Base-by-base conservation (phyloP, 108 stramenopile species). In the Epithemia pelagica region DNA sequence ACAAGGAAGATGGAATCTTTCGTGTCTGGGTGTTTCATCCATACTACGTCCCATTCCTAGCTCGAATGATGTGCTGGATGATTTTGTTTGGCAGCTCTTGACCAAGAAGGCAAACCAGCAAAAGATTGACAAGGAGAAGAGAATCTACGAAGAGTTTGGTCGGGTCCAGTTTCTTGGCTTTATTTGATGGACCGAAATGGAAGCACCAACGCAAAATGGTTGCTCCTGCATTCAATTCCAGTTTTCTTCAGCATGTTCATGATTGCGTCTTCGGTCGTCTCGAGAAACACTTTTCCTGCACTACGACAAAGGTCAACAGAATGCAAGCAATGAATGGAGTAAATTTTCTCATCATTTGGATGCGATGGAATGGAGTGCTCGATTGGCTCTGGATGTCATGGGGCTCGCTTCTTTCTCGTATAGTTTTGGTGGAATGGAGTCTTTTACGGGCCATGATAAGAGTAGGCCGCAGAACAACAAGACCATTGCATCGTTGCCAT, bases 141-240 rank as follows among this genome's bases (percentile, higher is more conserved):
- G 26, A 25, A 60, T 30, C 2, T 60, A 60, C 59, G 28, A 27
- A 28, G 10, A 30, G 27, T 28, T 30, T 27, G 59, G 1, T 60
- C 28, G 28, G 59, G 21, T 60, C 30, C 10, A 30, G 28, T 27
- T 60, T 60, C 30, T 26, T 60, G 25, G 59, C 59, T 2, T 21
- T 60, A 1, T 28, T 28, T 2, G 59, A 60, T 27, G 59, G 59
- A 60, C 28, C 59, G 2, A 60, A 28, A 28, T 60, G 59, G 59
- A 60, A 60, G 28, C 59, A 60, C 28, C 59, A 60, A 30, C 59
- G 59, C 27, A 60, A 60, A 28, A 60, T 60, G 59, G 59, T 28
- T 21, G 59, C 59, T 2, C 59, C 18, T 2, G 59, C 28, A 19
- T 60, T 60, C 59, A 60, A 60, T 60, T 20, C 27, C 21, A 30